Evolutionary conservation across 495 filamentous ascomycete species (phyloP).

Genomic region (Aspergillus steynii): DNA sequence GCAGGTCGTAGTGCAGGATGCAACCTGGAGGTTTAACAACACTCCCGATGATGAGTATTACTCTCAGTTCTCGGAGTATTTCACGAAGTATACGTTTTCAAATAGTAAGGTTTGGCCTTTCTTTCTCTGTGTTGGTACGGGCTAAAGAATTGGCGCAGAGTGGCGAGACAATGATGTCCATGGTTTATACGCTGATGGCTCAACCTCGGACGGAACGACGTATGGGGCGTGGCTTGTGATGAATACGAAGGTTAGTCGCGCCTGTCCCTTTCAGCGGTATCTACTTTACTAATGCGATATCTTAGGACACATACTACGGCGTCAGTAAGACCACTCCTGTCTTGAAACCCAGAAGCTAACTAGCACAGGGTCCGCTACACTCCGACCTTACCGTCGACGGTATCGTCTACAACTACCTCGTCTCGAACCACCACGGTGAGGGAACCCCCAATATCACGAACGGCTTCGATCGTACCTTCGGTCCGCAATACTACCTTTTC

Average conservation of each 20-base stretch:
- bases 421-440: constrained; percentile 58
- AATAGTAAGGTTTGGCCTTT: constrained; percentile 25
- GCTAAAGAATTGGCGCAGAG: constrained; percentile 14
- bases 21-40: constrained; percentile 56
- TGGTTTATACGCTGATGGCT: constrained; percentile 54
- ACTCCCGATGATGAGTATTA: constrained; percentile 52
- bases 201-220: constrained; percentile 46
- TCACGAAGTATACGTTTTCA: constrained; percentile 59
- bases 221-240: constrained; percentile 60
- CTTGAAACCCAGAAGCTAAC: constrained; percentile 8
- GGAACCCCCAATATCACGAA: constrained; percentile 58
- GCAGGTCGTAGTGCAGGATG: constrained; percentile 55
- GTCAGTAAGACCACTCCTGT: constrained; percentile 16
- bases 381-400: constrained; percentile 59
- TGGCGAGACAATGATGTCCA: constrained; percentile 57
- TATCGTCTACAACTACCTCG: constrained; percentile 55
- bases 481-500: constrained; percentile 59
- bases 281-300: neutral
- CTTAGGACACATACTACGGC: constrained; percentile 56
- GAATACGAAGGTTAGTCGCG: constrained; percentile 45
- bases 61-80: constrained; percentile 53
- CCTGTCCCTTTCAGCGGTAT: neutral
- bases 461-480: constrained; percentile 59
- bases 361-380: constrained; percentile 47
- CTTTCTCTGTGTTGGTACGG: neutral